Evolutionary conservation across 768 basidiomycete species (phyloP).

Genomic region (Macrolepiota albuminosa): DNA sequence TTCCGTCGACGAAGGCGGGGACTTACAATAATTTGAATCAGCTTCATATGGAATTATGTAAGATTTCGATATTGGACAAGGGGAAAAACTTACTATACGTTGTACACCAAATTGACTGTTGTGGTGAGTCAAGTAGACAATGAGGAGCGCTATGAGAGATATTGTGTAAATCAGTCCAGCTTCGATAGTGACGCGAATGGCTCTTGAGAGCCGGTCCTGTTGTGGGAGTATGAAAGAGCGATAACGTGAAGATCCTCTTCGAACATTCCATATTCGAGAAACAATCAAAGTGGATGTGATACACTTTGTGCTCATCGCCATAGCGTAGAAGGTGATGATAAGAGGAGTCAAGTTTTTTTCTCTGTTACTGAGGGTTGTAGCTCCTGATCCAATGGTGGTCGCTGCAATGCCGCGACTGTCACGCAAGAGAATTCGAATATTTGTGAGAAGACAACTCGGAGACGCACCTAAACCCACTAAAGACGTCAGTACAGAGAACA

Average conservation of each 20-base stretch:
- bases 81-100: slow-evolving; percentile 8
- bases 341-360: slow-evolving; percentile 3
- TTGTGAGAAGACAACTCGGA: neutral
- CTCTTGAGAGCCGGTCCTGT: slow-evolving; percentile 12
- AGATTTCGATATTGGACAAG: neutral
- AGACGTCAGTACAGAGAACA: slow-evolving; percentile 7
- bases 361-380: neutral
- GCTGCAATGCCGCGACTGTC: slow-evolving; percentile 9
- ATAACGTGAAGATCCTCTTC: slow-evolving; percentile 8
- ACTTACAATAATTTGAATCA: slow-evolving; percentile 12
- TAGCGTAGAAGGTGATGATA: slow-evolving; percentile 4
- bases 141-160: slow-evolving; percentile 11
- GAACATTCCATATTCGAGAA: slow-evolving; percentile 12
- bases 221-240: neutral
- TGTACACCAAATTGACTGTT: slow-evolving; percentile 11
- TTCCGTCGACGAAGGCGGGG: neutral
- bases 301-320: slow-evolving; percentile 11
- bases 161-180: slow-evolving; percentile 13
- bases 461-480: slow-evolving; percentile 4
- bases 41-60: neutral
- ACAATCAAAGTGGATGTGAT: slow-evolving; percentile 14
- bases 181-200: slow-evolving; percentile 13
- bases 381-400: neutral
- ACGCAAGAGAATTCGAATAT: neutral
- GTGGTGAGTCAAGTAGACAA: slow-evolving; percentile 6